phyloP scores from a whole-genome alignment of 2,329 filamentous ascomycete genomes.

The Lizonia empirigonia region DNA sequence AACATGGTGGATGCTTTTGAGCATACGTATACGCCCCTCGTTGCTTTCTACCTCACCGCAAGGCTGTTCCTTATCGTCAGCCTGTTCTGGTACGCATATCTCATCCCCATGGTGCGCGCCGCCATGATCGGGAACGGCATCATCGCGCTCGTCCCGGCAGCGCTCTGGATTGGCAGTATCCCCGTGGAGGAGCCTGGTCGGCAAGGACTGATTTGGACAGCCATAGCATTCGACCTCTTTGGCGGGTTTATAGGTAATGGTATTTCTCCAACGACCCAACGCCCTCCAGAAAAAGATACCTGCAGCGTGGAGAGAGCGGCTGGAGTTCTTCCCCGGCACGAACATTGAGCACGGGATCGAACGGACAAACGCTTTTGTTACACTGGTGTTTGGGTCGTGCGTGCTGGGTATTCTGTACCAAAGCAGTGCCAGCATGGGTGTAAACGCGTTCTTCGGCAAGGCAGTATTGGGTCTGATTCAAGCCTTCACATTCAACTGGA shows the following conservation, averaged over 20 bases:
- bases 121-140: constrained; percentile 60
- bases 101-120: constrained; percentile 63
- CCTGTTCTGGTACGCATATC: constrained; percentile 53
- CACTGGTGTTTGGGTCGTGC: constrained; percentile 68
- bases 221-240: constrained; percentile 61
- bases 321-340: constrained; percentile 66
- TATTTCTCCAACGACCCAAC: constrained; percentile 45
- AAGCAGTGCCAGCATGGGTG: constrained; percentile 56
- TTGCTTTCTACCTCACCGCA: constrained; percentile 65
- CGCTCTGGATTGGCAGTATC: constrained; percentile 66
- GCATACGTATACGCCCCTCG: constrained; percentile 62
- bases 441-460: constrained; percentile 67
- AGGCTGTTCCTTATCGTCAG: constrained; percentile 61
- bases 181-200: constrained; percentile 61
- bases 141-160: constrained; percentile 55
- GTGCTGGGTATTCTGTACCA: constrained; percentile 68
- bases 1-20: constrained; percentile 63
- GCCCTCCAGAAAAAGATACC: constrained; percentile 20
- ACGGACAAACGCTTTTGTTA: constrained; percentile 67
- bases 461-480: constrained; percentile 64
- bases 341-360: constrained; percentile 72
- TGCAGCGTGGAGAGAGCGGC: constrained; percentile 44
- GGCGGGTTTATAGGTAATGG: constrained; percentile 53
- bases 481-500: constrained; percentile 65
- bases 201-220: constrained; percentile 62